Evolutionary conservation across 768 basidiomycete species (phyloP).

Genomic region (Sporobolomyces pararoseus): DNA sequence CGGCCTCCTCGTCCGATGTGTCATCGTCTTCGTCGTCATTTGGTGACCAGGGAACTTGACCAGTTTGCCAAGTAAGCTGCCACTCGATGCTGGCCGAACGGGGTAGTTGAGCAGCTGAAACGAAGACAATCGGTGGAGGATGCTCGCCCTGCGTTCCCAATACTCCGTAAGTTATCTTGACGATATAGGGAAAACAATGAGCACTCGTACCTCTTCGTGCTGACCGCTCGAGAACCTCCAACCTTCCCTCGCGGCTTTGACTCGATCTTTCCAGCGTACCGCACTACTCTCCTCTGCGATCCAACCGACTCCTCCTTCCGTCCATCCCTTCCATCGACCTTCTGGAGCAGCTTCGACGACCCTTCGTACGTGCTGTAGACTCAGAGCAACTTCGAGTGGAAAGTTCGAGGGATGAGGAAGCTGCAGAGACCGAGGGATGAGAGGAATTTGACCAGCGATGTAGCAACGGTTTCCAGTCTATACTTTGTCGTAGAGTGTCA

Average conservation of each 20-base stretch:
- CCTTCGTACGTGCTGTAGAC: slow-evolving; percentile 72
- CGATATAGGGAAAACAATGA: no score
- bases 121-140: slow-evolving; percentile 44
- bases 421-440: slow-evolving; percentile 68
- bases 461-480: slow-evolving; percentile 61
- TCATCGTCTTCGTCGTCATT: slow-evolving; percentile 19
- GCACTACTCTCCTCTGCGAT: slow-evolving; percentile 48
- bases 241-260: not conserved
- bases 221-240: not conserved
- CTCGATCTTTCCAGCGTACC: not conserved
- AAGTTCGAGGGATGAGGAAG: slow-evolving; percentile 60
- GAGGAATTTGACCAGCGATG: slow-evolving; percentile 90
- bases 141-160: not conserved
- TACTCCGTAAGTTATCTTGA: no score
- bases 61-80: slow-evolving; percentile 48
- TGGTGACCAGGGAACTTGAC: slow-evolving; percentile 14
- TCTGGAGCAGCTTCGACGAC: slow-evolving; percentile 63
- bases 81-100: slow-evolving; percentile 51
- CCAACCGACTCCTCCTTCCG: slow-evolving; percentile 71
- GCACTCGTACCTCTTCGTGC: not conserved
- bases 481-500: slow-evolving; percentile 5
- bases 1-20: slow-evolving; percentile 18
- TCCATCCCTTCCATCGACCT: slow-evolving; percentile 62
- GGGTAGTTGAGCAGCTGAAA: slow-evolving; percentile 49
- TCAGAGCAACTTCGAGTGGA: slow-evolving; percentile 65